Evolutionary conservation across 1,284 basidiomycete genomes (phyloP).

Genomic region (Cronartium quercuum): DNA sequence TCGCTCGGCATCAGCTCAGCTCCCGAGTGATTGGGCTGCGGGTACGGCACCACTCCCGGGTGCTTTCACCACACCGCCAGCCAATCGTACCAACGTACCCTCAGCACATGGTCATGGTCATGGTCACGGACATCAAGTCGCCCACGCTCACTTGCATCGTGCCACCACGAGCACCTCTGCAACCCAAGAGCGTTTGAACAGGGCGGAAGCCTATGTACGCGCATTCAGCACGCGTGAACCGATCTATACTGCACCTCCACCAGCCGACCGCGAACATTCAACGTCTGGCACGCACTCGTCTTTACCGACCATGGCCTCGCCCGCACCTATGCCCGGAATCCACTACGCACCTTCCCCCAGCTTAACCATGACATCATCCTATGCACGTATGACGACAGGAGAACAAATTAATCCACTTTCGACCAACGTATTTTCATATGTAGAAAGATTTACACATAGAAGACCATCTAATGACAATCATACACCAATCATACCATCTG

Average conservation of each 20-base stretch:
- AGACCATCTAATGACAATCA: conserved; percentile 72
- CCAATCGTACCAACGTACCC: background rate
- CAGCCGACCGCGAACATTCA: conserved; percentile 3
- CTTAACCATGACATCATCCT: too few relatives aligned
- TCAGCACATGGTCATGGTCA: too few relatives aligned
- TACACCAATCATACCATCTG: conserved; percentile 68
- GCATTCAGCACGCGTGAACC: background rate
- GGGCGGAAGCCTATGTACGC: conserved; percentile 13
- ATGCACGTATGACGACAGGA: background rate
- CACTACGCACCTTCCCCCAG: too few relatives aligned
- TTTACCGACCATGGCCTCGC: background rate
- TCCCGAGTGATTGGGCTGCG: background rate
- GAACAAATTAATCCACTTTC: conserved; percentile 50
- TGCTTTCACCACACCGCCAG: background rate
- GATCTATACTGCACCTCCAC: background rate
- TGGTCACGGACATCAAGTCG: too few relatives aligned
- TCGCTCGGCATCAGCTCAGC: conserved; percentile 25
- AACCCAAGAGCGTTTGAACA: conserved; percentile 20
- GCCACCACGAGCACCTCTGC: conserved; percentile 19
- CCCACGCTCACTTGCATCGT: conserved; percentile 14
- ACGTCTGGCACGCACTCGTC: background rate
- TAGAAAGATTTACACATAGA: conserved; percentile 91
- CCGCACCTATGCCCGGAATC: conserved; percentile 4
- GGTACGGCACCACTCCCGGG: background rate
- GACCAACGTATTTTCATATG: conserved; percentile 89